Base-by-base conservation (phyloP, 805 yeast species). In the Candida sanyiensis region DNA sequence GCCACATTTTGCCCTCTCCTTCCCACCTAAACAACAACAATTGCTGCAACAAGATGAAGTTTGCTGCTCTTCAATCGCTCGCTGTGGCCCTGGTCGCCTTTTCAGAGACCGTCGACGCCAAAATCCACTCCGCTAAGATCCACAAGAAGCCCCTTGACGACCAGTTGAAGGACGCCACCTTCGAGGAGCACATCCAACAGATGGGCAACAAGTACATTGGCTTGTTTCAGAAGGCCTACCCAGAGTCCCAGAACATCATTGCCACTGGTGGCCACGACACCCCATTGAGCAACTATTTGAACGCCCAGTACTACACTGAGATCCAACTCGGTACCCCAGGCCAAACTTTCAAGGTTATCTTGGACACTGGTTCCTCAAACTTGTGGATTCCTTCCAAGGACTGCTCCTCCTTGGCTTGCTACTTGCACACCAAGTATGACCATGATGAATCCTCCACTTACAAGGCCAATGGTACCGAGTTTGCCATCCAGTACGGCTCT, bases 321-420 rank as follows among this genome's bases (percentile, higher is more conserved):
- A 84, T 93, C 53, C 70, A 78, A 42, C 57, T 93, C 43, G 98
- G 98, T 51, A 83, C 96, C 28, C 98, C 98, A 8, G 86, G 84
- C 35, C 98, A 93, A 69, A 61, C 75, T 13, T 93, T 93, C 67
- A 90, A 90, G 72, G 97, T 93, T 36, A 78, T 93, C 47, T 72
- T 93, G 56, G 98, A 93, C 64, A 90, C 98, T 19, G 98, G 98
- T 28, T 85, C 96, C 32, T 84, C 97, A 32, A 93, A 93, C 66
- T 72, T 93, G 67, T 93, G 98, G 98, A 87, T 93, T 47, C 98
- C 98, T 39, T 76, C 94, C 44, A 50, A 71, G 31, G 88, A 85
- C 49, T 93, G 98, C 69, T 70, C 87, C 35, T 87, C 96, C 4
- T 77, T 93, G 65, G 97, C 98, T 37, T 93, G 98, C 68, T 90